phyloP scores from a whole-genome alignment of 2,329 filamentous ascomycete species.

The Zymoseptoria tritici region DNA sequence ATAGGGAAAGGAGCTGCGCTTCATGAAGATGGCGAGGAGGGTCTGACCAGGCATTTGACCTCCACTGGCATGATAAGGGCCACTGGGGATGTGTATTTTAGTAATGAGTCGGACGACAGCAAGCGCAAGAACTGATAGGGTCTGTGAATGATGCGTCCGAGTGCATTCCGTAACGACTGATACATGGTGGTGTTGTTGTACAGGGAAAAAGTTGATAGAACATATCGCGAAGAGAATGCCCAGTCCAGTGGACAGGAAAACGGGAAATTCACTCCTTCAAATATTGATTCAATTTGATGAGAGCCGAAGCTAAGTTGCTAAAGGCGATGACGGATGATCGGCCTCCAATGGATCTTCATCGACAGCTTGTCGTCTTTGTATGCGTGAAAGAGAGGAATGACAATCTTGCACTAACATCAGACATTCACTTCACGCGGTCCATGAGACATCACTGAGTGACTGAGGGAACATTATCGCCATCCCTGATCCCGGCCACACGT shows the following conservation, averaged over 20 bases:
- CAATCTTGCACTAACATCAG: background rate
- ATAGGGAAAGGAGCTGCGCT: slow-evolving; percentile 45
- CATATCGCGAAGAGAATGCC: too few species aligned
- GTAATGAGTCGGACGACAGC: background rate
- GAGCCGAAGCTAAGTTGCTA: too few species aligned
- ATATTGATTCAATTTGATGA: too few species aligned
- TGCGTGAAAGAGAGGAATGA: background rate
- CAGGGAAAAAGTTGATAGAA: too few species aligned
- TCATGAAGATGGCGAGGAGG: slow-evolving; percentile 47
- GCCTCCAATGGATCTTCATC: too few species aligned
- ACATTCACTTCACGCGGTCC: background rate
- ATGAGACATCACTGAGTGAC: background rate
- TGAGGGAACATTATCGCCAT: background rate
- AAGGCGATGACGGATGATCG: too few species aligned
- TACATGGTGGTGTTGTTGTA: too few species aligned
- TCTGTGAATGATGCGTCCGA: background rate
- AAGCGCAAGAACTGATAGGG: background rate
- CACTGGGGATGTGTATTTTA: slow-evolving; percentile 3
- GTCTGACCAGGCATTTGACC: slow-evolving; percentile 37
- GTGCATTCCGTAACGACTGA: too few species aligned
- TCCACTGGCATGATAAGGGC: slow-evolving; percentile 25
- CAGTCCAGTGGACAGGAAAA: too few species aligned
- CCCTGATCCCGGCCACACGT: background rate
- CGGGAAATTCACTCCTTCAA: too few species aligned
- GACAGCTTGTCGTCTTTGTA: too few species aligned